Base-by-base conservation (phyloP, 371 early-diverging fungal genomes). In the Vavraia culicis region DNA sequence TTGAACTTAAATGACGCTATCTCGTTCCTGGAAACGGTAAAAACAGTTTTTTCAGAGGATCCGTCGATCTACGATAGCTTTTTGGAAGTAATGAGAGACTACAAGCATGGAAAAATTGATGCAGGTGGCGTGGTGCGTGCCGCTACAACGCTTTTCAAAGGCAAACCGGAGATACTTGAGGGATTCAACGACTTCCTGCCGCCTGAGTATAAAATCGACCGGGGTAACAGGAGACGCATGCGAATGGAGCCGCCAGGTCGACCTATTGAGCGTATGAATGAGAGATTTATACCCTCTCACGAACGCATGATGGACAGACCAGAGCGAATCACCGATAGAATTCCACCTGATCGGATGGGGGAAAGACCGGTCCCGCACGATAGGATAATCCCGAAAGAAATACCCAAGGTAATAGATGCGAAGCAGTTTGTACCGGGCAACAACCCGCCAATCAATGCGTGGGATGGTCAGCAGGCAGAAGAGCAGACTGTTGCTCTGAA, bases 171-270 rank as follows among this genome's bases (percentile, higher is more conserved):
- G 27, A 74, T 98, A 23, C 85, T 98, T 34, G 79, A 76, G 48
- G 91, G 88, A 14, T 98, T 98, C 73, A 96, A 94, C 69, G 88
- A 93, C 0, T 98, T 96, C 64, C 63, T 96, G 45, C 95, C 95
- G 8, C 82, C 85, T 10, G 90, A 90, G 0, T 90, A 85, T 61
- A 75, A 77, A 49, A 85, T 91, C 50, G 88, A 85, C 59, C 38
- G 38, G 48, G 50, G 16, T 46, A 56, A 77, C 82, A 48, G 22
- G 51, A 51, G 21, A 49, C 50, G 4, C 51, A 50, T 18, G 51
- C 41, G 19, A 5, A 5, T 8, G 48, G 21, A 9, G 32, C 31
- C 13, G 8, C 22, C 4, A 4, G 15, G 13, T 15, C 23, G 8
- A 13, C 8, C 23, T 32, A 42, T 18, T 7, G n/a, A 7, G 7